These are phyloP conservation scores for Penicillium expansum DNA, from an alignment of 2,329 filamentous ascomycete species.

Conservation along the genomic window DNA sequence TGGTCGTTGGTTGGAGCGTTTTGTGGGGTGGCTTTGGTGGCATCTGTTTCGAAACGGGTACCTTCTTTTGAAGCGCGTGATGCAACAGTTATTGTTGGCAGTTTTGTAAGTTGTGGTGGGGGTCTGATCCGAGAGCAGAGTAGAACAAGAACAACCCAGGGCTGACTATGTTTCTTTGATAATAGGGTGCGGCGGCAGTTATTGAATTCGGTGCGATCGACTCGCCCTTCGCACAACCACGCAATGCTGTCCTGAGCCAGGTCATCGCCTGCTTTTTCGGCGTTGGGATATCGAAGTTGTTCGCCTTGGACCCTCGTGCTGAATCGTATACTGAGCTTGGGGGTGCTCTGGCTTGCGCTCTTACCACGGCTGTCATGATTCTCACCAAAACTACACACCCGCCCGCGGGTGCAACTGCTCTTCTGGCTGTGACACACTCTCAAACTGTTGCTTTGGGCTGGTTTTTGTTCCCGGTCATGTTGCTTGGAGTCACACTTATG, in stretches of 20 bases:
- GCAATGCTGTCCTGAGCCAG: slow-evolving; percentile 68
- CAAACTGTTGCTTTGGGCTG: slow-evolving; percentile 57
- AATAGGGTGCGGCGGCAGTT: slow-evolving; percentile 70
- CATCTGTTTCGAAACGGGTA: slow-evolving; percentile 55
- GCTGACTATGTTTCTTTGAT: slow-evolving; percentile 1
- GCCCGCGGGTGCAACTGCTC: slow-evolving; percentile 70
- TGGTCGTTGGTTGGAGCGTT: slow-evolving; percentile 68
- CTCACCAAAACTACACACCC: slow-evolving; percentile 71
- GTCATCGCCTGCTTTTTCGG: slow-evolving; percentile 61
- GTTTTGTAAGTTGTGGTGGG: slow-evolving; percentile 57
- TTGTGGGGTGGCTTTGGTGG: slow-evolving; percentile 58
- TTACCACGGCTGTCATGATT: slow-evolving; percentile 63
- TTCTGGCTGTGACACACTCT: slow-evolving; percentile 61
- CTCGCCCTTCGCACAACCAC: slow-evolving; percentile 69
- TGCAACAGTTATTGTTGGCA: slow-evolving; percentile 63
- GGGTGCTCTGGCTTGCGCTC: slow-evolving; percentile 63
- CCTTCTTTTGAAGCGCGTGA: slow-evolving; percentile 53
- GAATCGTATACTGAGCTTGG: slow-evolving; percentile 61
- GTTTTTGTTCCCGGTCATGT: slow-evolving; percentile 63
- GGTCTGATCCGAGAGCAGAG: not conserved
- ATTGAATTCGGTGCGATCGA: slow-evolving; percentile 70
- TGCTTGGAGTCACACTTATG: slow-evolving; percentile 62
- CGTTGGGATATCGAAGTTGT: slow-evolving; percentile 63
- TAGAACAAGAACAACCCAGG: not conserved
- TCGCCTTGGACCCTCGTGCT: slow-evolving; percentile 51